phyloP scores from a whole-genome alignment of 257 asterid genomes.

The Solanum bukasovii region DNA sequence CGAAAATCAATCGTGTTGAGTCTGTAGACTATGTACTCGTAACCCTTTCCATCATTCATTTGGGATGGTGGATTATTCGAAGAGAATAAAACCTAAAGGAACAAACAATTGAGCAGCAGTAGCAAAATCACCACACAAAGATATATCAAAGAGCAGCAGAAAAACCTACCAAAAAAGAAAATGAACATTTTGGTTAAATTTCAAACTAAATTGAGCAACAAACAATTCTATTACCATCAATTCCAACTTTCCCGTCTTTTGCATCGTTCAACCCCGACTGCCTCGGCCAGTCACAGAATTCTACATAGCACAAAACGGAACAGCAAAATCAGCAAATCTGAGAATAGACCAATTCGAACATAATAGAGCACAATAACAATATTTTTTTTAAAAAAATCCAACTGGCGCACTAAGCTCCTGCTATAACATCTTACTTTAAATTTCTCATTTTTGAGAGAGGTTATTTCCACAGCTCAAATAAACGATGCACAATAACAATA shows the following conservation, averaged over 20 bases:
- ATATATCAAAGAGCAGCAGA: neutral
- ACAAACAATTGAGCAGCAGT: neutral
- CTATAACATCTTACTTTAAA: neutral
- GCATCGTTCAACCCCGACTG: conserved; percentile 50
- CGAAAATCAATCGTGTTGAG: neutral
- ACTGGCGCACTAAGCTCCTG: neutral
- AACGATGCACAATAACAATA: neutral
- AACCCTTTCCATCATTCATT: neutral
- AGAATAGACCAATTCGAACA: neutral
- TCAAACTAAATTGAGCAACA: neutral
- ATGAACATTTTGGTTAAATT: neutral
- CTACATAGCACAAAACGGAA: conserved; percentile 13
- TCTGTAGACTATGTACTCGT: neutral
- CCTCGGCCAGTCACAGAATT: conserved; percentile 26
- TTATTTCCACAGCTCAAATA: neutral
- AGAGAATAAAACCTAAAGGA: neutral
- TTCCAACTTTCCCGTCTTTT: conserved; percentile 21
- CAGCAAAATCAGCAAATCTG: neutral
- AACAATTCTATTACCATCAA: conserved; percentile 43
- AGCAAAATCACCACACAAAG: neutral
- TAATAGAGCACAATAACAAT: neutral
- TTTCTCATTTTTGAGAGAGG: neutral
- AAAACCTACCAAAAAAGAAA: neutral
- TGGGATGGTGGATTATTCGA: neutral
- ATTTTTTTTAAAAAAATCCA: neutral